Percentiles rank a stretch among this genome's conserved stretches.
Conservation (phyloP, 2,329 filamentous ascomycete species). For the Alternaria arborescens region DNA sequence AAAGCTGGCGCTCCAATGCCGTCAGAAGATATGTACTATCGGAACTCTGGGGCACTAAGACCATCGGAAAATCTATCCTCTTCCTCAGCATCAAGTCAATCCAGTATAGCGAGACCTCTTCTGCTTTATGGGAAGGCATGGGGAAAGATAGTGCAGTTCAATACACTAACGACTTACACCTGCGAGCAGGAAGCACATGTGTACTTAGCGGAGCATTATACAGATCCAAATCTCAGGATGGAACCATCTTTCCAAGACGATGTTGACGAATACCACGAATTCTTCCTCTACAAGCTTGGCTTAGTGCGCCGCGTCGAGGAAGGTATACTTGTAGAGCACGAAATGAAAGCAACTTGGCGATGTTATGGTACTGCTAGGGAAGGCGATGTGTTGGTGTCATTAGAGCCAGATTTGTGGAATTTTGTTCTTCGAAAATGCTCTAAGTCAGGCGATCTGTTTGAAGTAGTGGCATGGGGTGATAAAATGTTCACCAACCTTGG, state of each 20-base stretch:
- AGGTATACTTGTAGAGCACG: background rate
- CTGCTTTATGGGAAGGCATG: background rate
- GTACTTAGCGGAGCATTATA: too few species aligned
- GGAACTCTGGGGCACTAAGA: background rate
- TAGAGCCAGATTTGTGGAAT: background rate
- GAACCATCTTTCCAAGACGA: background rate
- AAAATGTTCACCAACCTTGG: background rate
- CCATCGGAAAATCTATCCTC: background rate
- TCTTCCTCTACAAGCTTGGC: background rate
- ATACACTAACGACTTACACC: background rate
- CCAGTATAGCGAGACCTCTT: background rate
- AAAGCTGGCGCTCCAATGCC: background rate
- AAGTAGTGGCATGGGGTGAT: background rate
- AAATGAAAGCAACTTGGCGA: background rate
- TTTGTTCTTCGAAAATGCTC: background rate
- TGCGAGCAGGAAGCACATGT: background rate
- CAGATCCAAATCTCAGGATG: background rate
- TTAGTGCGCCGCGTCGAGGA: background rate
- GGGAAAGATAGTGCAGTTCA: background rate
- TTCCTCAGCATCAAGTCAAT: background rate
- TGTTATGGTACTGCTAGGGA: background rate
- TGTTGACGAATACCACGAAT: background rate
- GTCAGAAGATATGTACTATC: background rate
- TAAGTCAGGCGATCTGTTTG: background rate
- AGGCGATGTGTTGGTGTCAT: background rate